These are phyloP conservation scores for Aschersonia sp. DNA, from an alignment of 2,329 filamentous ascomycete genomes.

Conservation along the genomic window DNA sequence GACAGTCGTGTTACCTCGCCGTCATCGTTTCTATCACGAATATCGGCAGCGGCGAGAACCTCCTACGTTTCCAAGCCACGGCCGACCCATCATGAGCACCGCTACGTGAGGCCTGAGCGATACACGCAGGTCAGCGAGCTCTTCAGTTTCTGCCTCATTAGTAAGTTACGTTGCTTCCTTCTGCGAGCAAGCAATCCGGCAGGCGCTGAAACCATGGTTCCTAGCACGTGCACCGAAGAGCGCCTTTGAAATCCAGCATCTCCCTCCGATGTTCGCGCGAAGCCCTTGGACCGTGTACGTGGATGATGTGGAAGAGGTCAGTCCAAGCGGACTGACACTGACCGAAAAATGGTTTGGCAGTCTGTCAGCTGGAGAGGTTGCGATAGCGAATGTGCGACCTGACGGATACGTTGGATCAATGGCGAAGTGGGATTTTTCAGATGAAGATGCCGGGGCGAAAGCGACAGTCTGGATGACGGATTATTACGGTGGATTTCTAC, in stretches of 20 bases:
- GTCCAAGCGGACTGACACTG: background rate
- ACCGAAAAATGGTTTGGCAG: conserved; percentile 12
- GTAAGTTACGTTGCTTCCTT: background rate
- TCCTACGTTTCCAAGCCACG: background rate
- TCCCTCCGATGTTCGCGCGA: background rate
- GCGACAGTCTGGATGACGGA: too few relatives aligned
- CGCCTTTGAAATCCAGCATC: background rate
- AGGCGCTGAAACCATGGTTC: background rate
- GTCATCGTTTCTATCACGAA: background rate
- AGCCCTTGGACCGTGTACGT: background rate
- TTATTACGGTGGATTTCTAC: too few relatives aligned
- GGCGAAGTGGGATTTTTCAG: conserved; percentile 1
- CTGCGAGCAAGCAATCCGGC: background rate
- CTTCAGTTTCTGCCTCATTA: background rate
- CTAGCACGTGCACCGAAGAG: background rate
- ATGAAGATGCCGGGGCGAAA: too few relatives aligned
- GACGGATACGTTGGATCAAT: conserved; percentile 11
- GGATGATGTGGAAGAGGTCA: background rate
- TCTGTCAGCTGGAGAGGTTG: conserved; percentile 5
- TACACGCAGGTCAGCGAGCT: background rate
- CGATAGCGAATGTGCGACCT: conserved; percentile 8
- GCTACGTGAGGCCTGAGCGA: background rate
- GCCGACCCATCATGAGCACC: background rate
- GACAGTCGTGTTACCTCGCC: background rate
- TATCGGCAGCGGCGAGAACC: background rate